Evolutionary conservation across 208 protist genomes (phyloP), one percentile per base, ranked within the genome.

Genomic region (Angomonas deanei): DNA sequence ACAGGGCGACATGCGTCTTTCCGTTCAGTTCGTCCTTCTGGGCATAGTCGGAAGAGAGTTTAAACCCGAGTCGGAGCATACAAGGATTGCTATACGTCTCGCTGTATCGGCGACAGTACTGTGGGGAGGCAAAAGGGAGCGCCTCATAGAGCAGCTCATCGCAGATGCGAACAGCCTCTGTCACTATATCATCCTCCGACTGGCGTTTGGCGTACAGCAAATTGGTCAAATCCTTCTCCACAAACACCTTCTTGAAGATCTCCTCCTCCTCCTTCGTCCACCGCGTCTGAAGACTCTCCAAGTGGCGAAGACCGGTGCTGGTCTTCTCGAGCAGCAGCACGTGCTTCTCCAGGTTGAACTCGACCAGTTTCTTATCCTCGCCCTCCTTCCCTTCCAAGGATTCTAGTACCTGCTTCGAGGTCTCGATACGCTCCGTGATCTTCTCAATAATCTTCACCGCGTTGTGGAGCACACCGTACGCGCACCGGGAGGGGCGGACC

Each of bases 71-170:
- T 33, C 86, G 86, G 47, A 92, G 60, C 61, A 92, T 78, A 59
- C 90, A 96, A 2, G 86, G 78, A 68, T 93, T 84, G 48, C 69
- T 72, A 73, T 96, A 96, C 38, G 86, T 93, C 70, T 91, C 82
- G 48, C 79, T 71, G 58, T 82, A 72, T 55, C 84, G 80, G 48
- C 90, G 90, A 69, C 80, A 80, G 71, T 88, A 96, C 79, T 96
- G 90, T 27, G 90, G 90, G 15, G 80, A 61, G 57, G 80, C 76
- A 64, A 93, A 93, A 21, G 82, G 80, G 31, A 96, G 72, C 36
- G 82, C 89, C 21, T 82, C 71, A 64, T 92, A 77, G 27, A 92
- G 72, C 11, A 72, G 49, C 39, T 75, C 69, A 53, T 96, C 84
- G 62, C 92, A 83, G 23, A 88, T 57, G 17, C 34, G 57, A 56